These are phyloP conservation scores for Cucurbita argyrosperma DNA, from an alignment of 306 rosid genomes.

Conservation along the genomic window DNA sequence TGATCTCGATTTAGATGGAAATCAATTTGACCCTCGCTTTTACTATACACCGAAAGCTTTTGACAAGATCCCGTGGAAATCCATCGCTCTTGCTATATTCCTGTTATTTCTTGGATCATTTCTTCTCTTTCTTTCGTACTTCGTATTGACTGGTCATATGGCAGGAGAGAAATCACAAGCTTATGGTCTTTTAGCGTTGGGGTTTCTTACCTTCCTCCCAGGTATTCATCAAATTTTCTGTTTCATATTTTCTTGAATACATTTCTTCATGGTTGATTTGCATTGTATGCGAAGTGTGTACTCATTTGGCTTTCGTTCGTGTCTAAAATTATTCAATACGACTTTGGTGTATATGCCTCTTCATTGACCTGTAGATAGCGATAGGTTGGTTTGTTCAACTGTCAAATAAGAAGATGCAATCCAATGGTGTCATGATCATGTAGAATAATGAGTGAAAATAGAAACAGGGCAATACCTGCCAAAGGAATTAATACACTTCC, in stretches of 20 bases:
- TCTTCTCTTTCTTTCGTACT: conserved; percentile 72
- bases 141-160: conserved; percentile 86
- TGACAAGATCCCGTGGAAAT: conserved; percentile 89
- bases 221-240: conserved; percentile 25
- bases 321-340: background rate
- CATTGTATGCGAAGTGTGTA: background rate
- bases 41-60: conserved; percentile 63
- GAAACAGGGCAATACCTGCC: background rate
- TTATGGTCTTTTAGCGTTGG: conserved; percentile 74
- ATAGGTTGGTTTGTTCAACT: background rate
- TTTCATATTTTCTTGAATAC: background rate
- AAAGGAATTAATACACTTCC: background rate
- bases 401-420: background rate
- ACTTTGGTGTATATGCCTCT: background rate
- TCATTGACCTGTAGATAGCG: too few relatives aligned
- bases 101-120: conserved; percentile 52
- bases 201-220: conserved; percentile 85
- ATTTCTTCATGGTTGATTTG: background rate
- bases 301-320: background rate
- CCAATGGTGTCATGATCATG: background rate
- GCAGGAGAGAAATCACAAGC: conserved; percentile 85
- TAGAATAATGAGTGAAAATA: background rate
- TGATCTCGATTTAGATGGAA: conserved; percentile 17
- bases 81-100: conserved; percentile 76
- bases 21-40: conserved; percentile 66